These are phyloP conservation scores for Umbellularia californica DNA, from an alignment of 164 flowering plant genomes.

Conservation along the genomic window DNA sequence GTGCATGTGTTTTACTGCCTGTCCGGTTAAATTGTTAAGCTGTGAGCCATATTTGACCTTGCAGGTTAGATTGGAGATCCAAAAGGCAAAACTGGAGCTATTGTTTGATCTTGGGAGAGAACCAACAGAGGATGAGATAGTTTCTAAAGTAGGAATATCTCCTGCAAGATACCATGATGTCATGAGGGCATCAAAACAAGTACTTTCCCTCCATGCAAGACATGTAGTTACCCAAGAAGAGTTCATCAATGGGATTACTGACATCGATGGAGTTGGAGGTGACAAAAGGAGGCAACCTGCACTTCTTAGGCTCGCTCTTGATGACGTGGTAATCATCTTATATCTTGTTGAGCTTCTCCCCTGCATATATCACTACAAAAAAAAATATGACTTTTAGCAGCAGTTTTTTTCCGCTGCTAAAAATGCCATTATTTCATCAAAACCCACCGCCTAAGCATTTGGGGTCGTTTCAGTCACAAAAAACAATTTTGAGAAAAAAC, in stretches of 20 bases:
- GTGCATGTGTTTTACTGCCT: background rate
- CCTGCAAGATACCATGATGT: conserved; percentile 76
- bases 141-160: conserved; percentile 65
- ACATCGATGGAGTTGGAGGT: conserved; percentile 64
- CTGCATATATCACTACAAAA: too few relatives aligned
- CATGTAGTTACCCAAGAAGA: conserved; percentile 79
- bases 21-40: background rate
- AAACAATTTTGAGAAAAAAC: too few relatives aligned
- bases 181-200: conserved; percentile 65
- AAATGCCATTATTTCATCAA: too few relatives aligned
- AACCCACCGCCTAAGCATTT: too few relatives aligned
- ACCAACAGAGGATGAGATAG: conserved; percentile 81
- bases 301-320: conserved; percentile 90
- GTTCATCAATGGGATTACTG: conserved; percentile 63
- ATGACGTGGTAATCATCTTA: conserved; percentile 82
- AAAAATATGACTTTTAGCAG: too few relatives aligned
- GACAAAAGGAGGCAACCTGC: conserved; percentile 71
- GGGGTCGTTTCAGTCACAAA: too few relatives aligned
- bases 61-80: conserved; percentile 83
- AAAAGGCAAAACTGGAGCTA: conserved; percentile 60
- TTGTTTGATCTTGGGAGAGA: conserved; percentile 54
- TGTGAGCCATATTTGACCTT: conserved; percentile 8
- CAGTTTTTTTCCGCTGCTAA: too few relatives aligned
- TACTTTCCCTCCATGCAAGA: conserved; percentile 70
- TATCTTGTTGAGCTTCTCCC: background rate